These are phyloP conservation scores for Verticillium longisporum DNA, from an alignment of 2,329 filamentous ascomycete species.

Conservation along the genomic window DNA sequence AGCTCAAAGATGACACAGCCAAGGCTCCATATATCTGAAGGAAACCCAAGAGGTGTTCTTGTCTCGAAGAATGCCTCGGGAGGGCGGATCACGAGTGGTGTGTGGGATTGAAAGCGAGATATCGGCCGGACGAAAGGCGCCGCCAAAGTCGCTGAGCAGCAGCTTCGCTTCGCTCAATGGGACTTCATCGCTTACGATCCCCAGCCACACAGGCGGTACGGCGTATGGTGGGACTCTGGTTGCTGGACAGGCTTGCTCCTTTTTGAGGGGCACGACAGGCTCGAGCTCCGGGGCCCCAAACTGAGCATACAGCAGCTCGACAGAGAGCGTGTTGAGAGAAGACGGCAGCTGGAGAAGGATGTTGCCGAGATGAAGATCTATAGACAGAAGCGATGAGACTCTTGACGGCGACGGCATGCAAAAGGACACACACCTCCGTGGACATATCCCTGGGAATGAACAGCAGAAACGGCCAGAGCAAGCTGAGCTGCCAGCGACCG, in stretches of 20 bases:
- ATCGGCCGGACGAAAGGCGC: conserved; percentile 21
- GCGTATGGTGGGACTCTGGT: conserved; percentile 20
- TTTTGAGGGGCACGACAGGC: conserved; percentile 13
- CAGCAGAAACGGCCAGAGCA: conserved; percentile 19
- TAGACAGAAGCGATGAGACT: neutral
- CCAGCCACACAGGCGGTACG: conserved; percentile 25
- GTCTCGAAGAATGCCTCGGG: conserved; percentile 29
- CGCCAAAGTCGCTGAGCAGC: conserved; percentile 25
- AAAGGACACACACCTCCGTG: conserved; percentile 18
- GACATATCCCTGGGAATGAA: conserved; percentile 20
- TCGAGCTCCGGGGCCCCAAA: conserved; percentile 16
- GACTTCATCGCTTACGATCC: conserved; percentile 22
- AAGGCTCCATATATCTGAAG: conserved; percentile 23
- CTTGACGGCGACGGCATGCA: neutral
- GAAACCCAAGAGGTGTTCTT: conserved; percentile 18
- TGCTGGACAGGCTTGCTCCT: conserved; percentile 5
- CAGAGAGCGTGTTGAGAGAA: conserved; percentile 14
- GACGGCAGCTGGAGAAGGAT: conserved; percentile 19
- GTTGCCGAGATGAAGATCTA: conserved; percentile 26
- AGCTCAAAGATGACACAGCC: conserved; percentile 21
- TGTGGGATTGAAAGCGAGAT: conserved; percentile 16
- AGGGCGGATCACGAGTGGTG: conserved; percentile 21
- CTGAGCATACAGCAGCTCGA: conserved; percentile 17
- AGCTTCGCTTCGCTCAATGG: conserved; percentile 14
- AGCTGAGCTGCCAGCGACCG: conserved; percentile 20